Conservation (phyloP, 2,329 filamentous ascomycete genomes). For the Fusarium tjaetaba region DNA sequence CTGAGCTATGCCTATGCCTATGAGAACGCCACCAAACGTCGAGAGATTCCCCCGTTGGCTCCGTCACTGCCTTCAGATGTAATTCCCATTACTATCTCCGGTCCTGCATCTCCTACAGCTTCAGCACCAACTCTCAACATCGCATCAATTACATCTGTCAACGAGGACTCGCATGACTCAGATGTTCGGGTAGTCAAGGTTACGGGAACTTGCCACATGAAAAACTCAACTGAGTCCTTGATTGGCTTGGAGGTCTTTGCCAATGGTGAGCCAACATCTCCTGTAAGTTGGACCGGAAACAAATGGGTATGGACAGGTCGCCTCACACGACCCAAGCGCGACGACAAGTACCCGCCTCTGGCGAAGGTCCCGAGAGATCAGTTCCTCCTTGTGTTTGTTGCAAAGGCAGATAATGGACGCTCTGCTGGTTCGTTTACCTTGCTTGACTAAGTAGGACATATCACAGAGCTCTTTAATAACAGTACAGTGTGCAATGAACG, state of each 20-base stretch:
- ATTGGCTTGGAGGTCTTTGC: not conserved
- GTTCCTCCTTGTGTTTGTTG: not conserved
- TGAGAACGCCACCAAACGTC: not conserved
- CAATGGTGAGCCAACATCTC: not conserved
- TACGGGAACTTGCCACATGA: rapidly evolving
- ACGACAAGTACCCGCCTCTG: not conserved
- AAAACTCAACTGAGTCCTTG: rapidly evolving
- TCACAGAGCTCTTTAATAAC: not conserved
- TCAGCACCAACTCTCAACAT: not conserved
- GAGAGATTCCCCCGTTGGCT: not conserved
- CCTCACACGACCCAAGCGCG: not conserved
- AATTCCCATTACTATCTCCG: rapidly evolving
- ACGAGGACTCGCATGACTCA: rapidly evolving
- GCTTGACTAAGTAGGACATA: not conserved
- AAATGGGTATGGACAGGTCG: not conserved
- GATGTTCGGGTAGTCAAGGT: not conserved
- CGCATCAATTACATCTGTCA: rapidly evolving
- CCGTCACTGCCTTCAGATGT: not conserved
- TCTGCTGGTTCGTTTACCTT: not conserved
- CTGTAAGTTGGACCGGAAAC: not conserved
- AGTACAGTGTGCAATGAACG: not conserved
- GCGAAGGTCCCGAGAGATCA: not conserved
- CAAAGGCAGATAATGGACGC: not conserved
- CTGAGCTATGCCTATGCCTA: conserved; percentile 40
- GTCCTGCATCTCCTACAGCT: rapidly evolving